A percentile compares a stretch with the other conserved stretches of the same genome.
Conservation (phyloP, 805 yeast species). For the Cyberlindnera misumaiensis region DNA sequence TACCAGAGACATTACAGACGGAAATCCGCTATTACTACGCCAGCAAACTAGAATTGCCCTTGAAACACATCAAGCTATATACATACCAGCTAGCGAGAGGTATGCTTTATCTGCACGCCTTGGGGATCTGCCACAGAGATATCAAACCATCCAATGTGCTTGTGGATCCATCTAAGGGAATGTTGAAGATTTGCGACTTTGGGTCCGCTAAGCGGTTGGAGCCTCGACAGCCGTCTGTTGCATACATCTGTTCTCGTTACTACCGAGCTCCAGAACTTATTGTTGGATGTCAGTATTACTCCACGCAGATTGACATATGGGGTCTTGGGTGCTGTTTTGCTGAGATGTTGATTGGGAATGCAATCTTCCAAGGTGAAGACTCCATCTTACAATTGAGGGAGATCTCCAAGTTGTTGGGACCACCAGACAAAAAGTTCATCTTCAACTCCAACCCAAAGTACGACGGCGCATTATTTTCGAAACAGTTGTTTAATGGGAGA, state of each 20-base stretch:
- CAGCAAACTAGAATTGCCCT: constrained; percentile 55
- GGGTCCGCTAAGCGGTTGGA: constrained; percentile 80
- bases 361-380: constrained; percentile 92
- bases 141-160: constrained; percentile 78
- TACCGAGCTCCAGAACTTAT: constrained; percentile 95
- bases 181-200: constrained; percentile 75
- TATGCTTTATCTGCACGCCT: constrained; percentile 74
- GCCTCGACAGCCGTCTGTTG: constrained; percentile 78
- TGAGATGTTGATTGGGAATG: constrained; percentile 86
- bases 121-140: constrained; percentile 79
- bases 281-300: constrained; percentile 81
- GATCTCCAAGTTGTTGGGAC: constrained; percentile 84
- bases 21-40: constrained; percentile 67
- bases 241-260: constrained; percentile 93
- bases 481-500: constrained; percentile 51
- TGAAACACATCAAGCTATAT: constrained; percentile 69
- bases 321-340: constrained; percentile 96
- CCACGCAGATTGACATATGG: constrained; percentile 95
- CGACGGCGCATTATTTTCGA: constrained; percentile 66
- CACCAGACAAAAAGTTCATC: constrained; percentile 69
- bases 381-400: constrained; percentile 86
- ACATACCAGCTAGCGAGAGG: constrained; percentile 78
- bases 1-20: constrained; percentile 71
- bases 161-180: constrained; percentile 62
- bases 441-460: constrained; percentile 70